phyloP scores from a whole-genome alignment of 257 asterid genomes.

The Ajuga chamaepitys region DNA sequence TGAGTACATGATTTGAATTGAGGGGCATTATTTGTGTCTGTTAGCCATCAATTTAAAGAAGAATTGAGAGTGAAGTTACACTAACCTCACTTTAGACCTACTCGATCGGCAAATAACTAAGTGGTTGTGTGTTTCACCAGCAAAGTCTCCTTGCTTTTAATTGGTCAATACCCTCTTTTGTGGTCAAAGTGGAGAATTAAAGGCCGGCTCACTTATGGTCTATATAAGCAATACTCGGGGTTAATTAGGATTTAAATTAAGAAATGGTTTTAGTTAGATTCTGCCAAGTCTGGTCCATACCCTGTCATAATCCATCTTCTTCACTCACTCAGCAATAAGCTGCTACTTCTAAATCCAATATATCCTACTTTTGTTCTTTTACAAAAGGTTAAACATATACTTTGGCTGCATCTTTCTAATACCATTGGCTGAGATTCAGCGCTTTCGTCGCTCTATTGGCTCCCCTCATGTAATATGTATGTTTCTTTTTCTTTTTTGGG shows the following conservation, averaged over 20 bases:
- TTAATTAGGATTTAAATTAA: too few relatives aligned
- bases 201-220: neutral
- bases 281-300: conserved; percentile 13
- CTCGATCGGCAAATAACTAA: neutral
- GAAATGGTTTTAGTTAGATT: neutral
- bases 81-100: neutral
- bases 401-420: neutral
- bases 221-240: neutral
- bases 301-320: conserved; percentile 14
- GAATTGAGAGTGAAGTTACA: conserved; percentile 7
- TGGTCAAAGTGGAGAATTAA: neutral
- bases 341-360: neutral
- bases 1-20: too few relatives aligned
- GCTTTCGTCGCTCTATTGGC: neutral
- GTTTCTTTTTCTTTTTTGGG: neutral
- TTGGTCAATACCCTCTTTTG: neutral
- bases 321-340: neutral
- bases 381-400: neutral
- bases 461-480: neutral
- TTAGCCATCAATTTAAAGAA: neutral
- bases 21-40: neutral
- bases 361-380: neutral
- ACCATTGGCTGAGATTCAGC: neutral
- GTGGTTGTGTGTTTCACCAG: conserved; percentile 15
- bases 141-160: conserved; percentile 17